Conservation (phyloP, 2,329 filamentous ascomycete genomes). For the Zymoseptoria passerinii region DNA sequence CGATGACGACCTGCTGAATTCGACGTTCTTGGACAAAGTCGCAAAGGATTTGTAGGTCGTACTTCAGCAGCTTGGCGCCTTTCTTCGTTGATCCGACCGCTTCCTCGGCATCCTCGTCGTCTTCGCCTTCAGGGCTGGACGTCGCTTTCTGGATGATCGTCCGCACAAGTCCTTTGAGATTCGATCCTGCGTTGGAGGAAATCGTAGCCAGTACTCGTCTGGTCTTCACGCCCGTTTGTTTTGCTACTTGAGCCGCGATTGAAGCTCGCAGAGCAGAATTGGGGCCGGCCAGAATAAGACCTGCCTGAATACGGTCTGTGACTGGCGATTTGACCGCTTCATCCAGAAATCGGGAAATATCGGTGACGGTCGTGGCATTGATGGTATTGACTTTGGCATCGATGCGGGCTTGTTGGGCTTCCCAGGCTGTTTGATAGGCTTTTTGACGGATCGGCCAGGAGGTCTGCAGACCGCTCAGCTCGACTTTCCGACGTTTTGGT, state of each 20-base stretch:
- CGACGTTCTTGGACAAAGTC: constrained; percentile 48
- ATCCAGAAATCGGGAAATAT: constrained; percentile 34
- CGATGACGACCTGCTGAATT: constrained; percentile 57
- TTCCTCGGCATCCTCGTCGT: constrained; percentile 49
- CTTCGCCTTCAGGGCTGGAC: constrained; percentile 32
- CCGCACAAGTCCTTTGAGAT: constrained; percentile 64
- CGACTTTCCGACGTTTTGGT: constrained; percentile 34
- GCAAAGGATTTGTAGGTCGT: constrained; percentile 65
- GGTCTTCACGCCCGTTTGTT: constrained; percentile 31
- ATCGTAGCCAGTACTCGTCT: constrained; percentile 56
- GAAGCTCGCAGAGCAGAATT: constrained; percentile 68
- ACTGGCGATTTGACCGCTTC: constrained; percentile 14
- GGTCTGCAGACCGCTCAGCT: constrained; percentile 27
- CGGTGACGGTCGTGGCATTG: constrained; percentile 32
- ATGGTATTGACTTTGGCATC: constrained; percentile 40
- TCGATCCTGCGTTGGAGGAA: constrained; percentile 62
- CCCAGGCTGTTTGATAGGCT: constrained; percentile 58
- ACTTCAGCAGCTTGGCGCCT: constrained; percentile 56
- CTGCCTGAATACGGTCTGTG: constrained; percentile 12
- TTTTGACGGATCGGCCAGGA: constrained; percentile 45
- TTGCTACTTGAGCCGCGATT: constrained; percentile 61
- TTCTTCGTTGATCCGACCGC: constrained; percentile 22
- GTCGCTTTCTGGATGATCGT: constrained; percentile 62
- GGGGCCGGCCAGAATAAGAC: constrained; percentile 64
- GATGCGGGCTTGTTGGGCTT: constrained; percentile 54